Base-by-base conservation (phyloP, 2,329 filamentous ascomycete genomes). In the Aureobasidium sp. region DNA sequence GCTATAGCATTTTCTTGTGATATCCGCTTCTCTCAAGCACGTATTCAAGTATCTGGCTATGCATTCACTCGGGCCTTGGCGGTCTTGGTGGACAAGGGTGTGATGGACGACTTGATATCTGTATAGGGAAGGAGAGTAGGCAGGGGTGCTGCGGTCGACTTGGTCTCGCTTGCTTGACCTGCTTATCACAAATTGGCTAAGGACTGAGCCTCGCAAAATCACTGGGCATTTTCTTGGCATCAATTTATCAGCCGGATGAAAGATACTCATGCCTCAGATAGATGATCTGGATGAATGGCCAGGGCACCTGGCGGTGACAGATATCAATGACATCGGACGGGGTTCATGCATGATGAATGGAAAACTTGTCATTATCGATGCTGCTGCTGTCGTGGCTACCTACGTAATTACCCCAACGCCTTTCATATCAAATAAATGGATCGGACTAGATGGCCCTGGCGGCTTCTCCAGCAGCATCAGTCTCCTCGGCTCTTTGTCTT, bases 401-500 rank as follows among this genome's bases (percentile, higher is more conserved):
- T n/a, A n/a, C n/a, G n/a, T n/a, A n/a, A n/a, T n/a, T n/a, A n/a
- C n/a, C n/a, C n/a, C n/a, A n/a, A n/a, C n/a, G n/a, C n/a, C n/a
- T n/a, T n/a, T n/a, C n/a, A n/a, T n/a, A n/a, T n/a, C n/a, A n/a
- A n/a, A n/a, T n/a, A n/a, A n/a, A n/a, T n/a, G n/a, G n/a, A n/a
- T n/a, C n/a, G n/a, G n/a, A n/a, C n/a, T n/a, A 67, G 27, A 69
- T 61, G 30, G 79, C 81, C 59, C 82, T 73, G 34, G 80, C 81
- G 53, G 76, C 80, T 66, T 83, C 80, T 7, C 80, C 80, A 39
- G 76, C 80, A n/a, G 62, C 58, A 19, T 78, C 77, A 57, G 73
- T 76, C 54, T 83, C 78, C 48, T 82, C 71, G 32, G 75, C 73
- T 52, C 73, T 72, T 56, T 74, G 74, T 45, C 78, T 75, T 39